phyloP scores from a whole-genome alignment of 2,329 filamentous ascomycete species.

The Diaporthe citri region DNA sequence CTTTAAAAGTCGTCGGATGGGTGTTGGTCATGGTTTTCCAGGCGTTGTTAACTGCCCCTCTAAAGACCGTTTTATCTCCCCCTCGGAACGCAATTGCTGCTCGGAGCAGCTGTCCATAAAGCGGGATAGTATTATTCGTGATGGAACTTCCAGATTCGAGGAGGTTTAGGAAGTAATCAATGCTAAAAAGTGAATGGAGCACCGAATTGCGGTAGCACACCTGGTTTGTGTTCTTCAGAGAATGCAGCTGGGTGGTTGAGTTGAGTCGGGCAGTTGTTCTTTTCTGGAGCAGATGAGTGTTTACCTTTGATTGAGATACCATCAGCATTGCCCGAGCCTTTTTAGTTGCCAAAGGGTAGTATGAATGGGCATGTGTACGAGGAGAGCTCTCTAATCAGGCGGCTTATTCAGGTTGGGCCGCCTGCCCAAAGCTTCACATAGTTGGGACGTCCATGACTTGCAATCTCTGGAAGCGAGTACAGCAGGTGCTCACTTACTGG shows the following conservation, averaged over 20 bases:
- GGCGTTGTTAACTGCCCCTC: neutral
- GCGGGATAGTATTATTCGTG: neutral
- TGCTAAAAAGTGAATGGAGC: conserved; percentile 10
- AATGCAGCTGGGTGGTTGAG: neutral
- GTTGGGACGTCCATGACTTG: neutral
- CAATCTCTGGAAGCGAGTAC: neutral
- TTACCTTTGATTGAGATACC: neutral
- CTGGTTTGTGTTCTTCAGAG: neutral
- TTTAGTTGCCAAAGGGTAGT: no score
- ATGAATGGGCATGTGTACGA: neutral
- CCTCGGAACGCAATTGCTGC: neutral
- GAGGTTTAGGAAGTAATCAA: conserved; percentile 2
- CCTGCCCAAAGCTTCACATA: no score
- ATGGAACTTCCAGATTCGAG: neutral
- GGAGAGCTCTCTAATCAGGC: neutral
- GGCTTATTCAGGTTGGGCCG: no score
- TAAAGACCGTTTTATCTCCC: accelerated
- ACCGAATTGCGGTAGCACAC: conserved; percentile 14
- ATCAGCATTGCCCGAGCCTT: neutral
- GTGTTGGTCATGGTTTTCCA: neutral
- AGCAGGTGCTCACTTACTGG: neutral
- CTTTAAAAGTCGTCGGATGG: accelerated
- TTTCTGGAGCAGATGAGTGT: neutral
- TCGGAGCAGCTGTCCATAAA: neutral
- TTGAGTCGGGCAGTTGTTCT: neutral